Conservation (phyloP, 2,329 filamentous ascomycete species). For the Scolecobasidium constrictum region DNA sequence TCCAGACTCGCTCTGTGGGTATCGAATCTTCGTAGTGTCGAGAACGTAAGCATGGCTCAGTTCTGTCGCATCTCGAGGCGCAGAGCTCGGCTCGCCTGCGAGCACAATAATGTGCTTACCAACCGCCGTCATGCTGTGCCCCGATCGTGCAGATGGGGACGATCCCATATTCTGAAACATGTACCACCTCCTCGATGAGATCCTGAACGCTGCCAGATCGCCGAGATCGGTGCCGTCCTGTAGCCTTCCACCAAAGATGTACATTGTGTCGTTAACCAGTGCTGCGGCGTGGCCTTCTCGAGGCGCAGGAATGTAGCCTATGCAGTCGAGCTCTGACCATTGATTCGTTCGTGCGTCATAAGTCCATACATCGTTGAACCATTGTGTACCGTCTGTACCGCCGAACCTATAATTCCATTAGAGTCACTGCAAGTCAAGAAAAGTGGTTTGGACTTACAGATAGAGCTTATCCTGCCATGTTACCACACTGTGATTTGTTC, state of each 20-base stretch:
- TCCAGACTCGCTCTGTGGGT: constrained; percentile 62
- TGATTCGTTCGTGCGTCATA: constrained; percentile 75
- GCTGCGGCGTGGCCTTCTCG: constrained; percentile 91
- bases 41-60: constrained; percentile 82
- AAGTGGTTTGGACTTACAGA: constrained; percentile 51
- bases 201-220: constrained; percentile 78
- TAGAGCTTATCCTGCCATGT: constrained; percentile 91
- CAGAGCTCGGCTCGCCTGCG: constrained; percentile 87
- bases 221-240: constrained; percentile 88
- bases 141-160: constrained; percentile 83
- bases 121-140: constrained; percentile 94
- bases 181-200: constrained; percentile 85
- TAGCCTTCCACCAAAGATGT: constrained; percentile 91
- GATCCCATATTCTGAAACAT: constrained; percentile 99
- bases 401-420: constrained; percentile 56
- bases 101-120: constrained; percentile 88
- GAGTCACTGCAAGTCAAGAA: neutral
- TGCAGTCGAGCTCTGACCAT: constrained; percentile 88
- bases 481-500: constrained; percentile 90
- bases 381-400: constrained; percentile 87
- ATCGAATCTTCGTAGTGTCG: constrained; percentile 92
- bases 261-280: constrained; percentile 96
- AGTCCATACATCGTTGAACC: constrained; percentile 99
- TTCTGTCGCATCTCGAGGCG: constrained; percentile 69
- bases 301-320: constrained; percentile 90